Evolutionary conservation across 2,329 filamentous ascomycete species (phyloP).

Genomic region (Penicillium olsonii): DNA sequence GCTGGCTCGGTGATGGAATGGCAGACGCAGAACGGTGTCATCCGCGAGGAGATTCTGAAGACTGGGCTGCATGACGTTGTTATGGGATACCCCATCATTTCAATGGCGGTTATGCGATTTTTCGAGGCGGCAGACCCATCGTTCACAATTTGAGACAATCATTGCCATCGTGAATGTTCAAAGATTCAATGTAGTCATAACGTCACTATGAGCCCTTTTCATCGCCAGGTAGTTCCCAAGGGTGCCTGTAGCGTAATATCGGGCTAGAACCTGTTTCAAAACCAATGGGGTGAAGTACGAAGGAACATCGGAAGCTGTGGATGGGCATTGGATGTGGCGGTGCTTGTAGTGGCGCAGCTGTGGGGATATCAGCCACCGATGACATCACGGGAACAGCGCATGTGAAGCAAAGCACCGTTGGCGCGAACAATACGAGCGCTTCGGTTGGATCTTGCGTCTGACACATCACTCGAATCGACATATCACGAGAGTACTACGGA

Average conservation of each 20-base stretch:
- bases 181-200: not conserved
- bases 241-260: no score
- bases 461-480: constrained; percentile 10
- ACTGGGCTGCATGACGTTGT: constrained; percentile 60
- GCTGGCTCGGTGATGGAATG: constrained; percentile 55
- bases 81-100: constrained; percentile 60
- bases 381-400: constrained; percentile 20
- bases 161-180: not conserved
- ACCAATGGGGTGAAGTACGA: no score
- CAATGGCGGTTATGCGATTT: constrained; percentile 52
- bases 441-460: not conserved
- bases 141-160: constrained; percentile 7
- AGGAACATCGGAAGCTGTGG: not conserved
- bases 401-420: constrained; percentile 2
- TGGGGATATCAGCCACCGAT: constrained; percentile 17
- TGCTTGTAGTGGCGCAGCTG: constrained; percentile 12
- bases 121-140: constrained; percentile 39
- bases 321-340: constrained; percentile 7
- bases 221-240: no score
- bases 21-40: constrained; percentile 48
- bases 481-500: constrained; percentile 15
- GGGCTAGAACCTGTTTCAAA: no score
- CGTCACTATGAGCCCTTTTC: no score
- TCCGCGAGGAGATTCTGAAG: constrained; percentile 59
- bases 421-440: not conserved